Evolutionary conservation across 2,329 filamentous ascomycete species (phyloP), one percentile per base, ranked within the genome.

Genomic region (Cryphonectria parasitica): DNA sequence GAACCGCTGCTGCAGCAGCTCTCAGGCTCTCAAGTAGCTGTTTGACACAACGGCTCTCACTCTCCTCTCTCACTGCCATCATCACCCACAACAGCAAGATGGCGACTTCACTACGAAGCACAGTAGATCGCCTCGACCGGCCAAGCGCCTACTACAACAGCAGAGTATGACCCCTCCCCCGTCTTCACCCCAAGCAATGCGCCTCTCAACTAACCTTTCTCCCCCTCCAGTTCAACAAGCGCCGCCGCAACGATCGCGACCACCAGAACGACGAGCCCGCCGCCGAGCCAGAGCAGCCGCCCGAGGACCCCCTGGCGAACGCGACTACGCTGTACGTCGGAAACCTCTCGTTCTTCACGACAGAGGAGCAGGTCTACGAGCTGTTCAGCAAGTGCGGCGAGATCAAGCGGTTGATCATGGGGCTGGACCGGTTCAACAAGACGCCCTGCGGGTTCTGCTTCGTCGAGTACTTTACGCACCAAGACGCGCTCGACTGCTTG

Each of bases 391-490:
- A 97, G 86, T 95, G 94, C 82, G 96, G 96, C 77, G 96, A 98
- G 84, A 97, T 99, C 83, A 99, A 99, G 84, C 93, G 96, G 39
- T 89, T 99, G 64, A 90, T 99, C 74, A 99, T 99, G 96, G 96
- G 96, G 65, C 89, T 99, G 67, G 96, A 99, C 80, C 92, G 96
- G 70, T 97, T 96, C 85, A 92, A 92, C 82, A 99, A 99, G 85
- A 99, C 96, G 0, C 96, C 96, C 1, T 99, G 96, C 82, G 96
- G 96, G 56, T 99, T 99, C 86, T 99, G 96, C 86, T 99, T 99
- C 79, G 96, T 99, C 78, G 96, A 99, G 83, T 99, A 99, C 84
- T 98, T 98, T 85, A 98, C 91, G 41, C 96, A 98, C 81, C 92
- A 97, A 79, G 96, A 99, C 81, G 96, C 96, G 11, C 87, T 99